phyloP scores from a whole-genome alignment of 2,329 filamentous ascomycete genomes.

The Alternaria alternata region DNA sequence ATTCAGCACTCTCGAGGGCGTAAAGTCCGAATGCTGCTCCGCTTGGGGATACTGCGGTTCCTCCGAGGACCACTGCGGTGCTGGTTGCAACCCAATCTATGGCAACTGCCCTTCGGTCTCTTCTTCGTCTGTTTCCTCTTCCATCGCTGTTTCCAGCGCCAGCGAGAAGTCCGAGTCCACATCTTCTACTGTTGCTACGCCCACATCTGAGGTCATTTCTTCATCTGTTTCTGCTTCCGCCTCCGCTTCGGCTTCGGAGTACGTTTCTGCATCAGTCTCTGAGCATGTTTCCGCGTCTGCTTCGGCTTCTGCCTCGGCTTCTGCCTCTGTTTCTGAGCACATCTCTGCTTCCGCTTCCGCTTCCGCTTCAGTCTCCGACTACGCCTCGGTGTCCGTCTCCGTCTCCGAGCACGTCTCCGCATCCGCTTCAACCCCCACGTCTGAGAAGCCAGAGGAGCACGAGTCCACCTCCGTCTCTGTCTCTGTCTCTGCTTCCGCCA shows the following conservation, averaged over 20 bases:
- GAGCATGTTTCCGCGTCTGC: slow-evolving; percentile 14
- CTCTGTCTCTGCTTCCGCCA: not conserved
- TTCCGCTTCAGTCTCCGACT: slow-evolving; percentile 3
- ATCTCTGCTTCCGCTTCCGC: slow-evolving; percentile 10
- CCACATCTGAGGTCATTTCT: not conserved
- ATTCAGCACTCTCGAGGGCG: slow-evolving; percentile 22
- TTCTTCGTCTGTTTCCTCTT: not conserved
- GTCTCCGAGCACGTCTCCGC: slow-evolving; percentile 12
- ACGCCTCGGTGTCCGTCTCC: not conserved
- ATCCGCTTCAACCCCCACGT: not conserved
- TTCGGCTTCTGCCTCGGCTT: not conserved
- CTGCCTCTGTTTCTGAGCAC: slow-evolving; percentile 3
- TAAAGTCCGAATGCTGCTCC: slow-evolving; percentile 56
- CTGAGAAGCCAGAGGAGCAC: not conserved
- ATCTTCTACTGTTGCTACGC: not conserved
- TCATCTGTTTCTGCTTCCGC: slow-evolving; percentile 1
- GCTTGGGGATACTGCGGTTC: slow-evolving; percentile 52
- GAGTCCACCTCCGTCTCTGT: not conserved
- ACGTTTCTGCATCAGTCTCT: not conserved
- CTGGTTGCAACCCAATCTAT: slow-evolving; percentile 41
- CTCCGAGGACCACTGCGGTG: slow-evolving; percentile 37
- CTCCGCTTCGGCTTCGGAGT: not conserved
- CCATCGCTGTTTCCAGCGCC: slow-evolving; percentile 3
- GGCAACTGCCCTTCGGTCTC: slow-evolving; percentile 29
- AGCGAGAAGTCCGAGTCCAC: slow-evolving; percentile 16